Evolutionary conservation across 306 rosid genomes (phyloP), one percentile per base, ranked within the genome.

Genomic region (Fragaria nilgerrensis): DNA sequence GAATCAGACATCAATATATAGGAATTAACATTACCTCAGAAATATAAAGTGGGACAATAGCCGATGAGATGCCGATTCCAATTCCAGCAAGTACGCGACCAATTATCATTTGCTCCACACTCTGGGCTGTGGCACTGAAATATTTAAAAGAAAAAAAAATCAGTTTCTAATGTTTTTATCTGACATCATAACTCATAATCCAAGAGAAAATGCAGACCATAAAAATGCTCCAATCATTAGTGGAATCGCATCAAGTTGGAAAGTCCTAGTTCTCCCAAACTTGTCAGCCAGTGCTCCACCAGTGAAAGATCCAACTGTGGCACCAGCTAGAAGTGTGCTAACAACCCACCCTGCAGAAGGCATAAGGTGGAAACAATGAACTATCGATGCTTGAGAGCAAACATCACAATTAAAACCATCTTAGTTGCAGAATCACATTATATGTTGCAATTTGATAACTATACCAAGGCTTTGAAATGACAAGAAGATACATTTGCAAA

Each of bases 251-350:
- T 94, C 96, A 77, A 94, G 81, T 84, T 92, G 98, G 82, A 94
- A 94, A 65, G 96, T 90, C 80, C 85, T 86, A 22, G 93, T 89
- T 82, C 98, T 80, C 71, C 98, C 98, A 39, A 94, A 92, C 82
- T 94, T 94, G 82, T 94, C 98, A 37, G 98, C 98, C 81, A 94
- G 85, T 44, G 97, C 59, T 74, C 98, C 98, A 66, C 98, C 98
- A 15, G 92, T 92, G 76, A 94, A 90, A 29, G 98, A 92, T 77
- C 98, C 98, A 67, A 92, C 80, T 45, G 94, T 87, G 68, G 97
- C 98, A 62, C 98, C 97, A 20, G 96, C 97, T 68, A 94, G 96
- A 75, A 83, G 82, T 1, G 89, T n/a, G 76, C 98, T 94, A 64
- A 94, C 98, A 36, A 94, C 78, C 98, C 98, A 94, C 75, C 98